These are phyloP conservation scores for Crithidia bombi DNA, from an alignment of 208 protist species.

Conservation along the genomic window DNA sequence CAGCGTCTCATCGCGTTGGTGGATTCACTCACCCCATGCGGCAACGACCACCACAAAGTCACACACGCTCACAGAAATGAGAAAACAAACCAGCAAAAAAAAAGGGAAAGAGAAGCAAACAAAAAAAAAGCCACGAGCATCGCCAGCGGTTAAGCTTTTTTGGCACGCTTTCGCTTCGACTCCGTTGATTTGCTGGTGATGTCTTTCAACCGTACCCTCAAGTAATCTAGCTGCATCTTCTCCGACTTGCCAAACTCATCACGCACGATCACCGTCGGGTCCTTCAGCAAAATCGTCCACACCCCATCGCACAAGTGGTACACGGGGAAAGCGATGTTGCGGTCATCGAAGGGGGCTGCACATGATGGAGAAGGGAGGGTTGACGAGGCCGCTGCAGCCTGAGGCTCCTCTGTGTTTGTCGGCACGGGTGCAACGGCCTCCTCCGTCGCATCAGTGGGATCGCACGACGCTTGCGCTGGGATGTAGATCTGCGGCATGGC, in stretches of 20 bases:
- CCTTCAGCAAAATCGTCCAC: conserved; percentile 88
- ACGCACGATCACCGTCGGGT: conserved; percentile 67
- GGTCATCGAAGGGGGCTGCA: conserved; percentile 29
- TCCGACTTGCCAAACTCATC: conserved; percentile 64
- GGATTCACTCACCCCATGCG: too few relatives aligned
- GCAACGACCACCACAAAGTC: too few relatives aligned
- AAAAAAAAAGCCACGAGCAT: not conserved
- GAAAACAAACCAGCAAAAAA: not conserved
- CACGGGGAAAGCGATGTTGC: conserved; percentile 64
- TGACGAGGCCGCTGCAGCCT: not conserved
- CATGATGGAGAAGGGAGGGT: not conserved
- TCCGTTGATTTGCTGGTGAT: conserved; percentile 8
- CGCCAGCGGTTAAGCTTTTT: not conserved
- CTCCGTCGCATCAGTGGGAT: not conserved
- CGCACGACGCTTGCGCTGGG: not conserved
- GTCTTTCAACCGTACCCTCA: conserved; percentile 63
- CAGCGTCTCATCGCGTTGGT: too few relatives aligned
- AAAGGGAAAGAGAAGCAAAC: not conserved
- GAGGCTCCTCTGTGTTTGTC: not conserved
- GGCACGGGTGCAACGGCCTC: not conserved
- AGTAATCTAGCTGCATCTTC: conserved; percentile 75
- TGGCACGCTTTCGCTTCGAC: conserved; percentile 11
- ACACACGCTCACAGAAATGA: too few relatives aligned
- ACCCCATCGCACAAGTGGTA: conserved; percentile 72
- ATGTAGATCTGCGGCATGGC: conserved; percentile 1